Base-by-base conservation (phyloP, 1,284 basidiomycete genomes). In the Puccinia polysora region DNA sequence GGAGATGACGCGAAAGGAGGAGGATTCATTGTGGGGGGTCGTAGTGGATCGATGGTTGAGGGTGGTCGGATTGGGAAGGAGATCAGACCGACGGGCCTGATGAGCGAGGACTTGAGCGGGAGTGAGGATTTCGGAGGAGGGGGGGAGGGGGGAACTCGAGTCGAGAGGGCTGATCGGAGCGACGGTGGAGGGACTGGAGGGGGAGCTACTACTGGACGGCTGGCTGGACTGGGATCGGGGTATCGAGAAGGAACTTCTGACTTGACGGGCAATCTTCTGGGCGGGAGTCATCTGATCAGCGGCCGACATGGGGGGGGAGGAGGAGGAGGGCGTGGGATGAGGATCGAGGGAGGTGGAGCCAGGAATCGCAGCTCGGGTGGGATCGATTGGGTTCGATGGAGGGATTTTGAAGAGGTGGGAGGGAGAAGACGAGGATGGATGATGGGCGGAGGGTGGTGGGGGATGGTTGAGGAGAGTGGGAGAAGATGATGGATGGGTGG, bases 241-340 rank as follows among this genome's bases (percentile, higher is more conserved):
- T 47, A 73, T 53, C 36, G 70, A 73, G 50, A 73, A 73, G 2
- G 70, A 73, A 25, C 45, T 63, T 15, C 70, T 40, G 23, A 73
- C 70, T 59, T 73, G 50, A 38, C 70, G 70, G n/a, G 70, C 70
- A 20, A 73, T 73, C 49, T 73, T 73, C 52, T 73, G 70, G 8
- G 70, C 70, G 36, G 70, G 70, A 23, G 70, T 73, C 70, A 73
- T 73, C 4, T 47, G 30, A 23, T 15, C 12, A 6, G 47, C n/a
- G 7, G 50, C 36, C 30, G n/a, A n/a, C n/a, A n/a, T 32, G 38
- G 30, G n/a, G 30, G 15, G 30, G n/a, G n/a, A n/a, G n/a, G n/a
- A n/a, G n/a, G n/a, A n/a, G n/a, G n/a, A n/a, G n/a, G n/a, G n/a
- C n/a, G 10, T n/a, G 10, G n/a, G 3, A 32, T 8, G 20, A 58